Evolutionary conservation across 805 yeast genomes (phyloP), one percentile per base, ranked within the genome.

Genomic region (Saccharomyces jurei): DNA sequence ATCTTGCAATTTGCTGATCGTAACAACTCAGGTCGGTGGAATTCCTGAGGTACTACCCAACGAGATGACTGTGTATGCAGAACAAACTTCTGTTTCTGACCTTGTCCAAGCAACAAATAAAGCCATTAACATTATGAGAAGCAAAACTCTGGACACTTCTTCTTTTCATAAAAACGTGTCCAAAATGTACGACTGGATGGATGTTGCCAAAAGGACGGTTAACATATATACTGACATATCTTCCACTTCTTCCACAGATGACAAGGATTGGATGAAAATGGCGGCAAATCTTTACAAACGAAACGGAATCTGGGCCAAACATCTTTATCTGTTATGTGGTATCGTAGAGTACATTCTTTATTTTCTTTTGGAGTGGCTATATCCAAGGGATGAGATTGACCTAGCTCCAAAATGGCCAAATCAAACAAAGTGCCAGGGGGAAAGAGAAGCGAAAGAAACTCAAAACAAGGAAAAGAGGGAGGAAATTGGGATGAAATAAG

Each of bases 21-120:
- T 94, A 0, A 90, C 97, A 0, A 94, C 99, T 0, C 82, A 83
- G 55, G 99, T 94, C 0, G 99, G 99, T 11, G 99, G 99, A 4
- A 91, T 94, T 44, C 97, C 97, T 0, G 99, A 94, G 66, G 98
- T 94, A 3, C 71, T 94, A 41, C 99, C 99, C 0, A 77, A 78
- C 26, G 87, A 90, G 63, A 94, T 94, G 98, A 90, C 96, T 0
- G 86, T 86, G 1, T 94, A 87, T 70, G 91, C 98, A 0, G 78
- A 83, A 14, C 96, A 97, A 0, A 68, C 71, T 0, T 87, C 92
- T 3, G 97, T 88, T 51, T 88, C 87, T 55, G 83, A 94, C 1
- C 71, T 94, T 46, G 89, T 86, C 1, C 79, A 77, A 3, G 86
- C 91, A 6, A 81, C 92, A 0, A 69, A 83, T 44, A 69, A 74